A percentile compares a stretch with the other conserved stretches of the same genome.
phyloP scores from a whole-genome alignment of 179 eudicot species.

The Vitellaria paradoxa region DNA sequence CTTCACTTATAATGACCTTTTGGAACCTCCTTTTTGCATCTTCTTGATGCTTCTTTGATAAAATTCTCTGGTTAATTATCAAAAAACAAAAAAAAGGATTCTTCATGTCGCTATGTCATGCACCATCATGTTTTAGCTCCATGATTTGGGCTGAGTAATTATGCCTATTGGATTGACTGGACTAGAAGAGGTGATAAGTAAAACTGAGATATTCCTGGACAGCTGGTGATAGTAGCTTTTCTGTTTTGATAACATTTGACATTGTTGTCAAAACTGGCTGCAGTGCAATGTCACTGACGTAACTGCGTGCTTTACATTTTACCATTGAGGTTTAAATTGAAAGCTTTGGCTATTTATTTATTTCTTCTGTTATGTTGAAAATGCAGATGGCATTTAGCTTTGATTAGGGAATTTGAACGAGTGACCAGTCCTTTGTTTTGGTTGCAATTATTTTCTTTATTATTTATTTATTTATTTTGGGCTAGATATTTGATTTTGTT shows the following conservation, averaged over 20 bases:
- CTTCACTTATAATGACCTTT: too few relatives aligned
- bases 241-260: too few relatives aligned
- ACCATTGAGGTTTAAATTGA: background rate
- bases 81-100: too few relatives aligned
- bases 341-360: background rate
- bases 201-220: too few relatives aligned
- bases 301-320: background rate
- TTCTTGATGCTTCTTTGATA: too few relatives aligned
- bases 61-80: too few relatives aligned
- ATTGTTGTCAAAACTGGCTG: background rate
- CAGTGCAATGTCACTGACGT: background rate
- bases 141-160: background rate
- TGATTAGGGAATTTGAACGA: background rate
- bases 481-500: conserved; percentile 6
- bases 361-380: background rate
- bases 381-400: background rate
- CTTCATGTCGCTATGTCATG: too few relatives aligned
- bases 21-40: too few relatives aligned
- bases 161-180: background rate
- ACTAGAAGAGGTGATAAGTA: background rate
- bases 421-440: background rate
- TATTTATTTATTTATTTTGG: background rate
- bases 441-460: background rate
- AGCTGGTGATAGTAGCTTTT: too few relatives aligned
- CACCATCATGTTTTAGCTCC: too few relatives aligned